Evolutionary conservation across 768 basidiomycete genomes (phyloP).

Genomic region (Leccinellum luteum): DNA sequence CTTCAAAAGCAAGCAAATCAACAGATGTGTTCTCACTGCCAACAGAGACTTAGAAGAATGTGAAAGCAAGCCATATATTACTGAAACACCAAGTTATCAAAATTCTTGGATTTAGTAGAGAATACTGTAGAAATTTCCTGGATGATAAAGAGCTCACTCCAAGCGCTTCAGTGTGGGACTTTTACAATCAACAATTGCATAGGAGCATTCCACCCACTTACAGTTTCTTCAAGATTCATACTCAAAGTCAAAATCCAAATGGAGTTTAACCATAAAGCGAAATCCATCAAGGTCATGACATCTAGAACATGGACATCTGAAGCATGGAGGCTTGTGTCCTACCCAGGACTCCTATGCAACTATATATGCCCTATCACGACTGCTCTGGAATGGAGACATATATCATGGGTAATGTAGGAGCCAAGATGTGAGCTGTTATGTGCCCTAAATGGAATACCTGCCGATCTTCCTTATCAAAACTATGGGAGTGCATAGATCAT

Average conservation of each 20-base stretch:
- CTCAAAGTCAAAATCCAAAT: too few relatives aligned
- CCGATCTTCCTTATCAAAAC: neutral
- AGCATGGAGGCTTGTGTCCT: neutral
- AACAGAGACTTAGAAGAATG: neutral
- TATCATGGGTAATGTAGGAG: neutral
- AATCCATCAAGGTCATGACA: neutral
- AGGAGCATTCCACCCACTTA: neutral
- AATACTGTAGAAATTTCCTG: conserved; percentile 5
- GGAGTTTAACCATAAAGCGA: too few relatives aligned
- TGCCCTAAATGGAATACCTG: neutral
- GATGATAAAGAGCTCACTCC: conserved; percentile 1
- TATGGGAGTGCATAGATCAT: too few relatives aligned
- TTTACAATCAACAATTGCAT: neutral
- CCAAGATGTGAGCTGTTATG: neutral
- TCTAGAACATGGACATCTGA: conserved; percentile 1
- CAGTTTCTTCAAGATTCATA: neutral
- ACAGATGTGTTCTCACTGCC: neutral
- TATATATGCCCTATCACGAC: neutral
- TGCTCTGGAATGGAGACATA: conserved; percentile 1
- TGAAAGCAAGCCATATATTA: neutral
- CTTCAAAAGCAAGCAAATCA: neutral
- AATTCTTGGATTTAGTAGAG: neutral
- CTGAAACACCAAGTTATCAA: neutral
- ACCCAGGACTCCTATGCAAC: neutral
- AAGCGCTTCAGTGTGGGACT: neutral